Percentiles rank a stretch among this genome's conserved stretches.
These are phyloP conservation scores for Lentinula raphanica DNA, from an alignment of 768 basidiomycete species.

Conservation along the genomic window DNA sequence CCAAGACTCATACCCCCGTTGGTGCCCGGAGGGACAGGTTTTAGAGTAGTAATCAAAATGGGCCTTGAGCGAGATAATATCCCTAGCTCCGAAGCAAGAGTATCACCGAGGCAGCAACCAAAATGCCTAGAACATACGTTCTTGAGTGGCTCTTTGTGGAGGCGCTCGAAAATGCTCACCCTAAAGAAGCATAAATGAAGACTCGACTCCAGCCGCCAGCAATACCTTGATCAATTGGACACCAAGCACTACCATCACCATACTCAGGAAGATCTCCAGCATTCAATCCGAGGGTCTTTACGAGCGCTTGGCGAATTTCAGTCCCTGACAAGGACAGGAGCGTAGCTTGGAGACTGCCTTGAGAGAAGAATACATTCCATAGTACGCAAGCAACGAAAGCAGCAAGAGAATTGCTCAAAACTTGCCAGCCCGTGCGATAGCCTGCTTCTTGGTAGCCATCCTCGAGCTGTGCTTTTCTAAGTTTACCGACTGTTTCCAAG, in stretches of 20 bases:
- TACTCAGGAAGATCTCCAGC: constrained; percentile 8
- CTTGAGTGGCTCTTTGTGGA: background rate
- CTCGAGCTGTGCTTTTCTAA: constrained; percentile 69
- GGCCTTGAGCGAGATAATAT: constrained; percentile 71
- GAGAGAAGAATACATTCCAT: constrained; percentile 60
- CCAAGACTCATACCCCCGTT: constrained; percentile 80
- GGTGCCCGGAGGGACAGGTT: constrained; percentile 78
- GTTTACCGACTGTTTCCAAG: constrained; percentile 56
- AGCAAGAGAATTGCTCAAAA: constrained; percentile 72
- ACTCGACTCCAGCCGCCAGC: constrained; percentile 52
- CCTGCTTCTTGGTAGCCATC: constrained; percentile 74
- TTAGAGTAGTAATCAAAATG: constrained; percentile 72
- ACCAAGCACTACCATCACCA: constrained; percentile 47
- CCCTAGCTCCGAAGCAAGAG: constrained; percentile 89
- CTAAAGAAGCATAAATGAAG: constrained; percentile 60
- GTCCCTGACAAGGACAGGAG: constrained; percentile 27
- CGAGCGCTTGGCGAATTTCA: constrained; percentile 4
- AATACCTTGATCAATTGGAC: constrained; percentile 45
- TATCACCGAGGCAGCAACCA: constrained; percentile 86
- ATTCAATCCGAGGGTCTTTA: constrained; percentile 17
- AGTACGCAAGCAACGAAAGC: constrained; percentile 52
- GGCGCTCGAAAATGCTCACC: constrained; percentile 37
- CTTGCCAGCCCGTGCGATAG: constrained; percentile 75
- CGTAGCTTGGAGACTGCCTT: constrained; percentile 28
- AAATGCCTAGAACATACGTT: constrained; percentile 59